Evolutionary conservation across 2,329 filamentous ascomycete species (phyloP).

Genomic region (Aschersonia sp.): DNA sequence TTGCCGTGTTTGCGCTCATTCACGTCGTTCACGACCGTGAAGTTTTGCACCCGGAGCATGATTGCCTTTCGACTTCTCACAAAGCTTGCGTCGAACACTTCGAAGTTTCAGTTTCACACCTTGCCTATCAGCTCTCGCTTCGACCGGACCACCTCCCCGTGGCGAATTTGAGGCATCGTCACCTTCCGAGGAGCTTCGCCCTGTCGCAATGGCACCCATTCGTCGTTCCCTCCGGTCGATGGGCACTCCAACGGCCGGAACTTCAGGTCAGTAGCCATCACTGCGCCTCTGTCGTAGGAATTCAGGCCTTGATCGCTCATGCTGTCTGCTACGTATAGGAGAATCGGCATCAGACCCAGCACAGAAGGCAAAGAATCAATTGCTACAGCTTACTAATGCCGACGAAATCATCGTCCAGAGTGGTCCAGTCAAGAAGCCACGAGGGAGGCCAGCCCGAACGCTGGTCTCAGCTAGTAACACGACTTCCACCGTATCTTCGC

Average conservation of each 20-base stretch:
- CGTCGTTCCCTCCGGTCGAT: not conserved
- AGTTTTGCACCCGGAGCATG: too few relatives aligned
- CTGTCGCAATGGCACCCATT: not conserved
- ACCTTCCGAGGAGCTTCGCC: not conserved
- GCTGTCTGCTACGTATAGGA: too few relatives aligned
- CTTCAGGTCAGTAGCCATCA: not conserved
- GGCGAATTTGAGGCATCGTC: not conserved
- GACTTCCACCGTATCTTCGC: constrained; percentile 3
- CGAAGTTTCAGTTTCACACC: too few relatives aligned
- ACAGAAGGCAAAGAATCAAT: constrained; percentile 1
- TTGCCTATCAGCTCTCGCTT: too few relatives aligned
- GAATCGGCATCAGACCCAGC: not conserved
- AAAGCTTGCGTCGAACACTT: too few relatives aligned
- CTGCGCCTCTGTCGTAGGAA: too few relatives aligned
- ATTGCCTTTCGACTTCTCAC: too few relatives aligned
- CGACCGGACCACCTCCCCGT: too few relatives aligned
- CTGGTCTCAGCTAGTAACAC: constrained; percentile 7
- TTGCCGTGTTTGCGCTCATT: too few relatives aligned
- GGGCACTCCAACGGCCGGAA: not conserved
- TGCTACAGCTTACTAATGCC: not conserved
- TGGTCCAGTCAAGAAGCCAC: constrained; percentile 6
- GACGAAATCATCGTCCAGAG: not conserved
- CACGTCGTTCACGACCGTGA: too few relatives aligned
- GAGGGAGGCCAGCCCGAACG: constrained; percentile 11
- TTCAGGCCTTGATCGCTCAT: too few relatives aligned